Evolutionary conservation across 345 rosid genomes (phyloP), one percentile per base, ranked within the genome.

Genomic region (Lepidium didymum): DNA sequence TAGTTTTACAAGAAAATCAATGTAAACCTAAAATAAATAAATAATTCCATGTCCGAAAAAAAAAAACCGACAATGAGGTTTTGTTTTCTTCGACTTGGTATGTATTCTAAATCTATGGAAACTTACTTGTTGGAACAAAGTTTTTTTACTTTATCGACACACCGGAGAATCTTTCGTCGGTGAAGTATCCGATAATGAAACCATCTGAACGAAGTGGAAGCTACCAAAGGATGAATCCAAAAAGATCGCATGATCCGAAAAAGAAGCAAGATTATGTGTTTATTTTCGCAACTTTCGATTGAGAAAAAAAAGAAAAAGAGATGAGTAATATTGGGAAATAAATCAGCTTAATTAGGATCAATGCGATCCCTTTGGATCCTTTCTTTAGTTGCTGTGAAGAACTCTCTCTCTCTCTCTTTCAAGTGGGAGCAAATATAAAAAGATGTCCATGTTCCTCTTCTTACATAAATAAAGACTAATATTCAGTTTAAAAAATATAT

Each of bases 351-450:
- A 62, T 75, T 52, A 67, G 96, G 98, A 92, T 92, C 98, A 92
- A 92, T 92, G 98, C 98, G 96, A 92, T 92, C 98, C 98, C 96
- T 92, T 92, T 92, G 98, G 98, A 92, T 89, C 80, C 85, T 75
- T 89, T 81, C 96, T 92, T 74, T 72, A 82, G 86, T 87, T 80
- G 88, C 91, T 80, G 83, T 59, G 49, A 70, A 56, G 63, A 64
- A 55, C 56, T 53, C 59, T 37, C 43, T 58, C 56, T 49, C 31
- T 76, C 14, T 65, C 44, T 69, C 62, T 68, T 27, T 60, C 34
- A 14, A 60, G 69, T 53, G 51, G 61, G 45, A 81, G 75, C 76
- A 81, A 77, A 74, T 83, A 77, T 79, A 81, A 78, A 25, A 78
- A 78, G 81, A 78, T 29, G 70, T 61, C 31, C 63, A 79, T 78